Evolutionary conservation across 257 asterid species (phyloP).

Genomic region (Solanum medicagineum): DNA sequence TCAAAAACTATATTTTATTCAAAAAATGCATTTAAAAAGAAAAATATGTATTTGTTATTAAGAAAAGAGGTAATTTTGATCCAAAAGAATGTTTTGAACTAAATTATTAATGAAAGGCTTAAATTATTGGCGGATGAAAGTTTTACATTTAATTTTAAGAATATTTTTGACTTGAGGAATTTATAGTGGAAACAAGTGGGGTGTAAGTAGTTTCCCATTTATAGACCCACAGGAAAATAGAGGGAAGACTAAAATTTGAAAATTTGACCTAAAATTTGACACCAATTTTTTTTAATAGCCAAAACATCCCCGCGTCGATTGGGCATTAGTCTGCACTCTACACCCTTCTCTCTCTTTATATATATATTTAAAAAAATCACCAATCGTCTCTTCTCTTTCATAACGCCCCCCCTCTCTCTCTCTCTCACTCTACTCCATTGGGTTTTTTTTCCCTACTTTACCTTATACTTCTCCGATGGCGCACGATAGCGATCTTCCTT

Average conservation of each 20-base stretch:
- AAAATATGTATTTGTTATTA: not conserved
- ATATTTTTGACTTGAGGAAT: not conserved
- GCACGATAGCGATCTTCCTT: slow-evolving; percentile 51
- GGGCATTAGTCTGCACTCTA: not conserved
- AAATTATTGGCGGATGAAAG: not conserved
- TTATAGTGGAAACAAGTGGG: not conserved
- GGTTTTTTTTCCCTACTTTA: not conserved
- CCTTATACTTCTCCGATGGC: slow-evolving; percentile 28
- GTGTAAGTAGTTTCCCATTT: not conserved
- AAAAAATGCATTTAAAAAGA: no score
- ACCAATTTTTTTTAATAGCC: not conserved
- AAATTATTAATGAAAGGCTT: not conserved
- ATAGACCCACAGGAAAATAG: not conserved
- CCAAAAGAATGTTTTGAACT: not conserved
- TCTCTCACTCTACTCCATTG: not conserved
- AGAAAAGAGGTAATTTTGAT: not conserved
- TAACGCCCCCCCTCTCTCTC: not conserved
- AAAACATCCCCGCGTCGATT: not conserved
- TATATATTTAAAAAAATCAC: not conserved
- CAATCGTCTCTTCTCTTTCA: not conserved
- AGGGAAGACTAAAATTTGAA: not conserved
- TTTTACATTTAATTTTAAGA: not conserved
- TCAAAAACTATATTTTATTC: no score
- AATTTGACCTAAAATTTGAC: not conserved
- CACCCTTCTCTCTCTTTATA: not conserved